phyloP scores from a whole-genome alignment of 805 yeast genomes.

The Tetrapisispora phaffii region DNA sequence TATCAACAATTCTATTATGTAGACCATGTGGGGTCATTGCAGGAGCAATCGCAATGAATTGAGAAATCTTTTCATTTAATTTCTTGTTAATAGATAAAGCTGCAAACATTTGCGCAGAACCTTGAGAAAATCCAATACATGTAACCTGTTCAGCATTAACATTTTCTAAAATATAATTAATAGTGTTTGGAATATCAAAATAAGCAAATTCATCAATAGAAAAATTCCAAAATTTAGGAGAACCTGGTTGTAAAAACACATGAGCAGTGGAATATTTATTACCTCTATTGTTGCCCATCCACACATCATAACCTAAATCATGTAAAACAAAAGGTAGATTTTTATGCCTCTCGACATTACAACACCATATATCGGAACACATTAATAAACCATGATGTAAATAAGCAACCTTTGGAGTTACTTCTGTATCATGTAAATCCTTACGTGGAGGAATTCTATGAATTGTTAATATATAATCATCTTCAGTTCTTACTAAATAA shows the following conservation, averaged over 20 bases:
- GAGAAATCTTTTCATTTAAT: conserved; percentile 45
- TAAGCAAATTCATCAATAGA: conserved; percentile 86
- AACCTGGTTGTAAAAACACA: conserved; percentile 33
- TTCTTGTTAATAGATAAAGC: conserved; percentile 56
- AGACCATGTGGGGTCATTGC: conserved; percentile 89
- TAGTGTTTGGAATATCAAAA: conserved; percentile 77
- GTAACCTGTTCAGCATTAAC: conserved; percentile 41
- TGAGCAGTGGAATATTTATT: conserved; percentile 89
- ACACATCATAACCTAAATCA: conserved; percentile 84
- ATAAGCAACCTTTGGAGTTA: conserved; percentile 45
- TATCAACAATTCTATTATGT: conserved; percentile 64
- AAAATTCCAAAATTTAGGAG: conserved; percentile 69
- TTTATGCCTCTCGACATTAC: conserved; percentile 36
- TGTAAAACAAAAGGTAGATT: conserved; percentile 68
- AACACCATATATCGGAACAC: conserved; percentile 78
- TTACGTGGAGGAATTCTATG: conserved; percentile 51
- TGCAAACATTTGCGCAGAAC: conserved; percentile 89
- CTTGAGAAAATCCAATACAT: conserved; percentile 88
- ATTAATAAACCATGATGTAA: conserved; percentile 88
- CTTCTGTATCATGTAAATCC: conserved; percentile 18
- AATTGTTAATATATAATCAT: conserved; percentile 63
- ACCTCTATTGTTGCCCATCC: conserved; percentile 89
- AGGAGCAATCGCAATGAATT: conserved; percentile 79
- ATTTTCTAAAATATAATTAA: conserved; percentile 55
- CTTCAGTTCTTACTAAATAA: conserved; percentile 67